phyloP scores from a whole-genome alignment of 306 rosid genomes.

The Benincasa hispida region DNA sequence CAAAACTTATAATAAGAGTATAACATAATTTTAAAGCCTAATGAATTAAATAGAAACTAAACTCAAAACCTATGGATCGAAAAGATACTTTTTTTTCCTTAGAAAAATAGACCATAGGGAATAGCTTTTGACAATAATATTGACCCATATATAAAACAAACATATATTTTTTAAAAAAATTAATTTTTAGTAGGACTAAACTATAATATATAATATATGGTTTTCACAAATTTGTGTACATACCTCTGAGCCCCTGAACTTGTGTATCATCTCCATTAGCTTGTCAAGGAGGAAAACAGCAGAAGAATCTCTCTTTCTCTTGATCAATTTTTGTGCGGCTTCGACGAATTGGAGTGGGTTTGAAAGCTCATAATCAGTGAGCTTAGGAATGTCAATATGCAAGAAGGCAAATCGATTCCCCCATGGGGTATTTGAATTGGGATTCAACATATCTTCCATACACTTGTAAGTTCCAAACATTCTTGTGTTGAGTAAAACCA shows the following conservation, averaged over 20 bases:
- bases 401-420: conserved; percentile 42
- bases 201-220: too few relatives aligned
- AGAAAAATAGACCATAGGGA: too few relatives aligned
- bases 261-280: conserved; percentile 29
- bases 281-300: conserved; percentile 20
- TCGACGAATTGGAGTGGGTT: conserved; percentile 35
- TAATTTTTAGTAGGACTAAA: too few relatives aligned
- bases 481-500: conserved; percentile 49
- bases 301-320: conserved; percentile 34
- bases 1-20: too few relatives aligned
- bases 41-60: too few relatives aligned
- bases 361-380: conserved; percentile 7
- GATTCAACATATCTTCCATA: conserved; percentile 31
- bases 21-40: too few relatives aligned
- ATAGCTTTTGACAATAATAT: too few relatives aligned
- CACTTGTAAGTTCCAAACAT: conserved; percentile 35
- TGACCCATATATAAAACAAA: too few relatives aligned
- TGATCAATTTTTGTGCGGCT: conserved; percentile 27
- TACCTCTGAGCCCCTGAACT: conserved; percentile 46
- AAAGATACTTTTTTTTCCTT: too few relatives aligned
- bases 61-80: too few relatives aligned
- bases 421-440: conserved; percentile 31
- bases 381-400: conserved; percentile 39
- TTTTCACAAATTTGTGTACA: too few relatives aligned
- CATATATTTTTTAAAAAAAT: too few relatives aligned